Conservation (phyloP, 163 green algal genomes). For the Chloromonas sp. region DNA sequence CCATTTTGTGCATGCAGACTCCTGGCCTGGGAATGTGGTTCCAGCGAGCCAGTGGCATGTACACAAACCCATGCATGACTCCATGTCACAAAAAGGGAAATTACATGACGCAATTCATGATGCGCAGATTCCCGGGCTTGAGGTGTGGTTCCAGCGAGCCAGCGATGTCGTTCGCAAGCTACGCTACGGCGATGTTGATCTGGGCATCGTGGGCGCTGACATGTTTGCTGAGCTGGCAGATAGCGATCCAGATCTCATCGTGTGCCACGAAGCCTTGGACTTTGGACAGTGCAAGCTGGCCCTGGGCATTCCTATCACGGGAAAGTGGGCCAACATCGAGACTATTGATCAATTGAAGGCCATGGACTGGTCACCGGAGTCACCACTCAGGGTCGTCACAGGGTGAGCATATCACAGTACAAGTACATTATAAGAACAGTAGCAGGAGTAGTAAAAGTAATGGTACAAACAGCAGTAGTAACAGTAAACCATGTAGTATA, state of each 20-base stretch:
- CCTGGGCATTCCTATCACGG: constrained; percentile 79
- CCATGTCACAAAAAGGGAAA: too few relatives aligned
- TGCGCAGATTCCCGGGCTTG: constrained; percentile 77
- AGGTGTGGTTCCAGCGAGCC: constrained; percentile 93
- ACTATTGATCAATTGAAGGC: constrained; percentile 53
- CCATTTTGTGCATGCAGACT: constrained; percentile 47
- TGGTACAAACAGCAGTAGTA: too few relatives aligned
- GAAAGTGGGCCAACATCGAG: constrained; percentile 60
- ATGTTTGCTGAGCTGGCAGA: constrained; percentile 72
- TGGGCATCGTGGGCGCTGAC: constrained; percentile 95
- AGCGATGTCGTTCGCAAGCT: constrained; percentile 79
- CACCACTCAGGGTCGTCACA: constrained; percentile 31
- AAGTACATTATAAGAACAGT: too few relatives aligned
- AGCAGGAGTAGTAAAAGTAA: too few relatives aligned
- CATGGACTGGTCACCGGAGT: constrained; percentile 52
- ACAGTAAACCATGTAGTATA: too few relatives aligned
- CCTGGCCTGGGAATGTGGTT: constrained; percentile 93
- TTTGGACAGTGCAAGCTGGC: constrained; percentile 95
- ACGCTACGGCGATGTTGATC: constrained; percentile 86
- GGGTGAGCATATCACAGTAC: neutral
- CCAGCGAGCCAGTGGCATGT: constrained; percentile 55
- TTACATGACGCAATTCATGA: too few relatives aligned
- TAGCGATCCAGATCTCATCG: constrained; percentile 22
- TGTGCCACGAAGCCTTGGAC: constrained; percentile 89
- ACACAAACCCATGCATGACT: too few relatives aligned